phyloP scores from a whole-genome alignment of 805 yeast species.

The Barnettozyma populi region DNA sequence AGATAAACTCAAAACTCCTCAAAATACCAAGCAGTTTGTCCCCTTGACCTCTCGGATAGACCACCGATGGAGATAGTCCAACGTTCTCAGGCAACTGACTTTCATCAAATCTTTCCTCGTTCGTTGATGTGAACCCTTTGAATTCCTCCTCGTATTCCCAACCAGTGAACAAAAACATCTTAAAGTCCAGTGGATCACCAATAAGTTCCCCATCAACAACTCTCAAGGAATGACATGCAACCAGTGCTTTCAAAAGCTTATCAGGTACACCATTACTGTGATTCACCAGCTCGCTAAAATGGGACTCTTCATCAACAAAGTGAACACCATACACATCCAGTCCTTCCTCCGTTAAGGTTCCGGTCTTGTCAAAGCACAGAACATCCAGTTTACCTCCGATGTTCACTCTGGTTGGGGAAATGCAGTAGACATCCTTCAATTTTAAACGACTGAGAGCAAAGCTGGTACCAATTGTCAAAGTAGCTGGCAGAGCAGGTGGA shows the following conservation, averaged over 20 bases:
- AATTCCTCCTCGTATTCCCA: constrained; percentile 75
- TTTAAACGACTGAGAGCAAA: constrained; percentile 80
- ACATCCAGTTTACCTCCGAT: constrained; percentile 94
- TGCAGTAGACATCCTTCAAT: constrained; percentile 69
- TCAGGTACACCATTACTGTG: constrained; percentile 23
- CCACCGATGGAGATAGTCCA: constrained; percentile 44
- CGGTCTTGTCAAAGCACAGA: constrained; percentile 93
- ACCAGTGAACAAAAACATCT: constrained; percentile 86
- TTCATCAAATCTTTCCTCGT: constrained; percentile 34
- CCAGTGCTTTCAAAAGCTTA: constrained; percentile 33
- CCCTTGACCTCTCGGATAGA: constrained; percentile 39
- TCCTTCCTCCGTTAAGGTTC: constrained; percentile 96
- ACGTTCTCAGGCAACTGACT: constrained; percentile 36
- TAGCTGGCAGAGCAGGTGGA: constrained; percentile 98
- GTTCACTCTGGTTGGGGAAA: constrained; percentile 90
- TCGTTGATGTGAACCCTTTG: constrained; percentile 32
- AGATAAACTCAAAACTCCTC: constrained; percentile 72
- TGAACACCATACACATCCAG: constrained; percentile 78
- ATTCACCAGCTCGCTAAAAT: constrained; percentile 25
- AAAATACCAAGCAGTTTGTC: constrained; percentile 40
- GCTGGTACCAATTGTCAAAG: constrained; percentile 92
- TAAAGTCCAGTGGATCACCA: constrained; percentile 91
- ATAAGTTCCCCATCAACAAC: constrained; percentile 70
- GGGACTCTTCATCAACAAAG: constrained; percentile 20
- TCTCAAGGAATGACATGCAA: constrained; percentile 83